Evolutionary conservation across 2,329 filamentous ascomycete species (phyloP), one percentile per base, ranked within the genome.

Genomic region (Exophiala calicioides): DNA sequence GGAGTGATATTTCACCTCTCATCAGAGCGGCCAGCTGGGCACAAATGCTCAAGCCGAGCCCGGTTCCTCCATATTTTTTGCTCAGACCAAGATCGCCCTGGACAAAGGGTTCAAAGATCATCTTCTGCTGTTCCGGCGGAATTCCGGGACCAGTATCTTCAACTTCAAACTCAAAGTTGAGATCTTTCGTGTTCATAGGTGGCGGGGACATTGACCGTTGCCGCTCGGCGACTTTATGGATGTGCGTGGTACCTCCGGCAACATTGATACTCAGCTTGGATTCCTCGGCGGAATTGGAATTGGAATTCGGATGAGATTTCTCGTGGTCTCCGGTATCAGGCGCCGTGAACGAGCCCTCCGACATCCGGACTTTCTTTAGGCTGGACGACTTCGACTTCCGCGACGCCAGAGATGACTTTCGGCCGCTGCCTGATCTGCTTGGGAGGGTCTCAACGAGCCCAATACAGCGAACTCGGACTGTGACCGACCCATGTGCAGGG

Each of bases 91-190:
- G 71, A 62, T 95, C 90, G n/a, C 87, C 90, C 66, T 96, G 90
- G 0, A 95, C 87, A 62, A 96, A 96, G 0, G 90, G 90, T 65
- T 95, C 90, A 63, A 96, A 96, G 7, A 96, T 88, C 57, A 84
- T 84, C 46, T 87, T 75, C 58, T 90, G 88, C 65, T 94, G 80
- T 54, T 85, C 72, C 5, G 83, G 79, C 0, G 88, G 81, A 45
- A 95, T 95, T 20, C 90, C 90, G 0, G 89, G 90, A 0, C 90
- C 90, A 0, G 84, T 91, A 57, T 96, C 90, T 62, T 89, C 78
- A 1, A 95, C 88, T 62, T 94, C 86, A 51, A 95, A 95, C 61
- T 94, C 86, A 58, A 95, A 95, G 7, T 82, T 63, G 43, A 87
- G 79, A n/a, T 79, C 78, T 62, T 78, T 83, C 9, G 85, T 80